phyloP scores from a whole-genome alignment of 2,329 filamentous ascomycete genomes.

The Endocalyx cinctus region DNA sequence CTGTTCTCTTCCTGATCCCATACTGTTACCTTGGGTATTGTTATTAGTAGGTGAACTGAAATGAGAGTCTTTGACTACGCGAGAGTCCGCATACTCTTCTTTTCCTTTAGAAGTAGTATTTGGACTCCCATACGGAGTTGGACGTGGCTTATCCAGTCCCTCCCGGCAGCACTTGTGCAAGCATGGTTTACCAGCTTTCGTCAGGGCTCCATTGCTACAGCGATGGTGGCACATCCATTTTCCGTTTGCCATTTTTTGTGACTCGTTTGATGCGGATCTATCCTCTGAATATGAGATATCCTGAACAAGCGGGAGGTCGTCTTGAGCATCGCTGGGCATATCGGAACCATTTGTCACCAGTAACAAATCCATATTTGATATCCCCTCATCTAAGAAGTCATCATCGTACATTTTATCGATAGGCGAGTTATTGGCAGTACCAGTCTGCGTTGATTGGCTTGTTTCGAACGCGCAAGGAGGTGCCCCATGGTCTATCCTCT shows the following conservation, averaged over 20 bases:
- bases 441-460: too few species aligned
- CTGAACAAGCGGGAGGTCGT: constrained; percentile 51
- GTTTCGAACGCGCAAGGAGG: constrained; percentile 30
- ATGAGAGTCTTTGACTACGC: too few species aligned
- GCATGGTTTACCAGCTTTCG: constrained; percentile 44
- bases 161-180: constrained; percentile 70
- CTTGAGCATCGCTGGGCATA: too few species aligned
- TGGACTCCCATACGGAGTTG: constrained; percentile 33
- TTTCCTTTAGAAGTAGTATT: constrained; percentile 10
- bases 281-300: constrained; percentile 33
- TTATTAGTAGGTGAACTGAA: too few species aligned
- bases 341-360: too few species aligned
- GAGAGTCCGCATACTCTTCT: too few species aligned
- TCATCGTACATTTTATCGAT: neutral
- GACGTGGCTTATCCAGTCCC: constrained; percentile 61
- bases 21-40: too few species aligned
- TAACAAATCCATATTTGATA: too few species aligned
- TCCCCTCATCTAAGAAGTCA: constrained; percentile 5
- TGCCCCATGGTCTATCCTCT: constrained; percentile 22
- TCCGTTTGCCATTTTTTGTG: constrained; percentile 59
- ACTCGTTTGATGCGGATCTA: constrained; percentile 22
- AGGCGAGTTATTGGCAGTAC: too few species aligned
- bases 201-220: constrained; percentile 42
- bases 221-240: constrained; percentile 70
- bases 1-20: too few species aligned